phyloP scores from a whole-genome alignment of 306 rosid species.

The Cajanus cajan region DNA sequence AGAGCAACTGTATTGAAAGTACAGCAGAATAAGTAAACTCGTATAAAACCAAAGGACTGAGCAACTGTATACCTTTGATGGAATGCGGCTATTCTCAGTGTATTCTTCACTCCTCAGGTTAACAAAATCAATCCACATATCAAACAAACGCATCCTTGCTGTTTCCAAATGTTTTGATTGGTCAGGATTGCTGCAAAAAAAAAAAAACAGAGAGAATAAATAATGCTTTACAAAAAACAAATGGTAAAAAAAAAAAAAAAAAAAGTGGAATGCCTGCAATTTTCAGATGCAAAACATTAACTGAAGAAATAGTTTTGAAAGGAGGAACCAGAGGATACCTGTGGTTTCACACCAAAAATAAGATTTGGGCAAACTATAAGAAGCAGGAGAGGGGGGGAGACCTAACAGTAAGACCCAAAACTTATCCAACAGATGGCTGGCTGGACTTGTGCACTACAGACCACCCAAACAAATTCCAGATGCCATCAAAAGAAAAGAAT shows the following conservation, averaged over 20 bases:
- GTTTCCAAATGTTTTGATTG: conserved; percentile 98
- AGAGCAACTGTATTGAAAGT: not conserved
- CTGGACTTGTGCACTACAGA: not conserved
- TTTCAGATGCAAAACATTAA: not conserved
- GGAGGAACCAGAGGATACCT: not conserved
- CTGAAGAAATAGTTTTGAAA: not conserved
- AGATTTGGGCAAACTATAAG: not conserved
- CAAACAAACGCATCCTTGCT: conserved; percentile 87
- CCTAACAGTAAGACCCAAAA: not conserved
- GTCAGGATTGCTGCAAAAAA: conserved; percentile 86
- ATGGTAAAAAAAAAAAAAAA: not conserved
- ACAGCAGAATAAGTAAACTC: not conserved
- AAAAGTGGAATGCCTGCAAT: not conserved
- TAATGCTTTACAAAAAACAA: not conserved
- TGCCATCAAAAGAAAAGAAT: not conserved
- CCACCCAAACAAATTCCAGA: not conserved
- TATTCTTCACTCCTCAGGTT: conserved; percentile 89
- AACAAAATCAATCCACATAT: conserved; percentile 90
- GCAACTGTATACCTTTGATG: conserved; percentile 53
- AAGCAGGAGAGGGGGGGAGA: not conserved
- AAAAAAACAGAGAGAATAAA: not conserved
- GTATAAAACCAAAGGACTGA: not conserved
- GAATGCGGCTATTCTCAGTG: conserved; percentile 87
- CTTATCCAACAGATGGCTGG: not conserved
- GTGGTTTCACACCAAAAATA: too few species aligned